Percentiles rank a stretch among this genome's conserved stretches.
Evolutionary conservation across 2,329 filamentous ascomycete genomes (phyloP).

Genomic region (Escovopsis sp.): DNA sequence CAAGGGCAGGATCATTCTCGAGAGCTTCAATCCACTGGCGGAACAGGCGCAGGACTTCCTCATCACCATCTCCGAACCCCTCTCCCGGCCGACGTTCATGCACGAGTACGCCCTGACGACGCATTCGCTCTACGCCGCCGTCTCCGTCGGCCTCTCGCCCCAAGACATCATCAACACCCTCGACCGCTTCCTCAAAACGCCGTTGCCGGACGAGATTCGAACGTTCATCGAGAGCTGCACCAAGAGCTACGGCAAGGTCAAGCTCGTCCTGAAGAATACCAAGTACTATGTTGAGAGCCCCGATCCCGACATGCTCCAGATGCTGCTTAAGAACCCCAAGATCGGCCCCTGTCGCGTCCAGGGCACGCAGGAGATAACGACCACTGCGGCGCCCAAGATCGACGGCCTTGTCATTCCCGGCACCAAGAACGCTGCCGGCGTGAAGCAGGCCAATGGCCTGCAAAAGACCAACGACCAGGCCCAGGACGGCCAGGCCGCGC

Average conservation of each 20-base stretch:
- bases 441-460: constrained; percentile 51
- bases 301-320: constrained; percentile 74
- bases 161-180: constrained; percentile 82
- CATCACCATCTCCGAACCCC: constrained; percentile 87
- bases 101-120: constrained; percentile 89
- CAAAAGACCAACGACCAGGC: constrained; percentile 18
- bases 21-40: constrained; percentile 84
- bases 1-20: constrained; percentile 76
- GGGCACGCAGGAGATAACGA: constrained; percentile 55
- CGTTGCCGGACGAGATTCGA: constrained; percentile 65
- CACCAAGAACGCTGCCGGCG: constrained; percentile 81
- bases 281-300: constrained; percentile 89
- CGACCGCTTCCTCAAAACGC: constrained; percentile 78
- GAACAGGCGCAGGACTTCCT: constrained; percentile 84
- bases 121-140: constrained; percentile 87
- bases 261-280: constrained; percentile 87
- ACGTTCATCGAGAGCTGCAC: constrained; percentile 69
- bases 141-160: constrained; percentile 83
- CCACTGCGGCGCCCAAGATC: constrained; percentile 72
- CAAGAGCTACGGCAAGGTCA: constrained; percentile 86
- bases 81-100: constrained; percentile 76
- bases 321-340: constrained; percentile 66
- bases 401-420: constrained; percentile 82
- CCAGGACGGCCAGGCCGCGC: constrained; percentile 34
- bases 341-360: constrained; percentile 72